A percentile compares a stretch with the other conserved stretches of the same genome.
Evolutionary conservation across 345 rosid genomes (phyloP).

Genomic region (Sisymbrium altissimum): DNA sequence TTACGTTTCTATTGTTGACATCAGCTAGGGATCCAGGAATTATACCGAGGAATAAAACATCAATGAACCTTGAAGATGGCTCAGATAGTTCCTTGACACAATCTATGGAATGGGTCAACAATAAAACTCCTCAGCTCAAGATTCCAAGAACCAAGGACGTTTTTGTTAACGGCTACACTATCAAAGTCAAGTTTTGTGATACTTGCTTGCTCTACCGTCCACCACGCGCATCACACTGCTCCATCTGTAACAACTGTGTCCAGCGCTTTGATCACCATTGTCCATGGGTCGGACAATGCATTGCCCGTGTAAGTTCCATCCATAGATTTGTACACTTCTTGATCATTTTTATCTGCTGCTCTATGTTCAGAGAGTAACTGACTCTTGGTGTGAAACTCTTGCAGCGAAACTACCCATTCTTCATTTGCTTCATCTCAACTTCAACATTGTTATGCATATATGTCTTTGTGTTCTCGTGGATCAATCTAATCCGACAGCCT

Average conservation of each 20-base stretch:
- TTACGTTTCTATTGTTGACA: slow-evolving; percentile 61
- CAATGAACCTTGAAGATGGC: slow-evolving; percentile 46
- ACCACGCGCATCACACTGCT: slow-evolving; percentile 95
- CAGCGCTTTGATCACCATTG: slow-evolving; percentile 96
- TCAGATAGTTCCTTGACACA: slow-evolving; percentile 34
- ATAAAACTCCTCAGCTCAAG: slow-evolving; percentile 50
- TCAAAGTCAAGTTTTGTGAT: slow-evolving; percentile 83
- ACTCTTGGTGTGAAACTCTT: background rate
- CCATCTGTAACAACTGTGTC: slow-evolving; percentile 91
- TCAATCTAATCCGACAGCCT: slow-evolving; percentile 52
- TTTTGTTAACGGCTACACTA: slow-evolving; percentile 55
- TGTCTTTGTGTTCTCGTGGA: slow-evolving; percentile 85
- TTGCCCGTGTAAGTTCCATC: slow-evolving; percentile 59
- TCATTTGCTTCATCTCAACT: slow-evolving; percentile 72
- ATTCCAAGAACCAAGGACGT: slow-evolving; percentile 65
- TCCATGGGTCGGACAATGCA: slow-evolving; percentile 99
- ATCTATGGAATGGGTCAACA: slow-evolving; percentile 39
- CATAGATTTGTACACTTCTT: background rate
- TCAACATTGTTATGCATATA: slow-evolving; percentile 76
- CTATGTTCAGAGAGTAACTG: background rate
- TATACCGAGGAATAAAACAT: slow-evolving; percentile 69
- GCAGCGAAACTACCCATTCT: slow-evolving; percentile 97
- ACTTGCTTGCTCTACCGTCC: slow-evolving; percentile 92
- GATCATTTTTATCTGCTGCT: background rate
- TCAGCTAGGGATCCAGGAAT: slow-evolving; percentile 98